Base-by-base conservation (phyloP, 768 basidiomycete species). In the Naganishia randhawae region DNA sequence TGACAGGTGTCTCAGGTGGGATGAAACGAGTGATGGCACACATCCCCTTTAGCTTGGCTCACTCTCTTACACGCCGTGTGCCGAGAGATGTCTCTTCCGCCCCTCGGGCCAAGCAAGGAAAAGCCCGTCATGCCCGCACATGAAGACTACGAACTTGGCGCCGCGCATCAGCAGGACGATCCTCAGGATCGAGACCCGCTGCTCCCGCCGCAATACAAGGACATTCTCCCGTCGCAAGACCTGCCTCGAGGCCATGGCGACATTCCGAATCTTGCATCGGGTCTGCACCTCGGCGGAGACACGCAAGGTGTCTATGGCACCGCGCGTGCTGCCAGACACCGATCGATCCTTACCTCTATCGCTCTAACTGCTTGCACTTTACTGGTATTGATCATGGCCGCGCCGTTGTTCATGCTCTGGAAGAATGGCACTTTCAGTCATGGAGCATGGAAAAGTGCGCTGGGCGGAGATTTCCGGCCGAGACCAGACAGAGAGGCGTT, bases 401-500 rank as follows among this genome's bases (percentile, higher is more conserved):
- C 67, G 3, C 67, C 67, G 1, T 51, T 68, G 48, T 41, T 52
- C 27, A 35, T 68, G 16, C 45, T 68, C 3, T 61, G 37, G 41
- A 31, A 57, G 27, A 37, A 50, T 19, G 67, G 67, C 0, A 9
- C 52, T 2, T 63, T 68, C 41, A 57, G 32, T 16, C 48, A 68
- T 19, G 67, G 67, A 25, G 22, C 39, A 25, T 33, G 57, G 33
- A 55, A 63, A 16, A 25, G 25, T 22, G 67, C 57, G 16, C 50
- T 68, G 67, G 17, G 16, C 10, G 37, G 57, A 48, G 13, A 22
- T 19, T 3, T 32, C 29, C 29, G 32, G 25, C 48, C 33, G n/a
- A 63, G 41, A 31, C 54, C 62, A 2, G 69, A 75, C 65, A 69
- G 52, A 33, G 73, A 71, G 19, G 71, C 71, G n/a, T 78, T 78